These are phyloP conservation scores for Panaeolus cyanescens DNA, from an alignment of 768 basidiomycete species.

Conservation along the genomic window DNA sequence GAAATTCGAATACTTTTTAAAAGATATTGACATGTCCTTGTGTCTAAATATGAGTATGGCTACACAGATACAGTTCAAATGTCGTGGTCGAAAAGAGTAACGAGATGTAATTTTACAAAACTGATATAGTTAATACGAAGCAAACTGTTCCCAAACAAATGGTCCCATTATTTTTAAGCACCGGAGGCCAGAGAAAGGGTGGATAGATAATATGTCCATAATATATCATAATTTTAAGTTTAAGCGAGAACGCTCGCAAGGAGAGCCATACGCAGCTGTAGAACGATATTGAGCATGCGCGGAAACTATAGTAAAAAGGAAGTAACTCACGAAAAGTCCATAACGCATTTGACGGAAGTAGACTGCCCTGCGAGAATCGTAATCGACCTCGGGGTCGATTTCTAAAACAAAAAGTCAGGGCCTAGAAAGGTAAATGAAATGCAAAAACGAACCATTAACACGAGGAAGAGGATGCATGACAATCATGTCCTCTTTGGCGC, in stretches of 20 bases:
- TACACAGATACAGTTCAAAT: conserved; percentile 2
- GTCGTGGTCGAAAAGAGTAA: background rate
- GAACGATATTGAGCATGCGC: background rate
- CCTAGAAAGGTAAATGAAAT: background rate
- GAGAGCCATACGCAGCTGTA: conserved; percentile 36
- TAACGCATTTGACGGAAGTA: conserved; percentile 99
- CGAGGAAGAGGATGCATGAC: conserved; percentile 99
- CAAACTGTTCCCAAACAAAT: background rate
- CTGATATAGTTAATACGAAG: background rate
- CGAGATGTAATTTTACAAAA: background rate
- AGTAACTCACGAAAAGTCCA: conserved; percentile 84
- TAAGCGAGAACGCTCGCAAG: conserved; percentile 35
- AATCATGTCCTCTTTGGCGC: conserved; percentile 96
- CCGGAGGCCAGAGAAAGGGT: background rate
- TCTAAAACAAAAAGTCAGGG: conserved; percentile 51
- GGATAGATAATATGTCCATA: background rate
- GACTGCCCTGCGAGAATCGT: conserved; percentile 89
- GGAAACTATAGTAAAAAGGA: background rate
- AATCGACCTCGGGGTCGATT: conserved; percentile 98
- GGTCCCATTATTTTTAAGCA: background rate
- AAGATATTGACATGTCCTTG: background rate
- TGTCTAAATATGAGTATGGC: background rate
- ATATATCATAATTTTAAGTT: background rate
- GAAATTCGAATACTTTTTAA: background rate
- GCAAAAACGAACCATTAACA: conserved; percentile 67